Base-by-base conservation (phyloP, 2,329 filamentous ascomycete species). In the Domatiomyces globalis region DNA sequence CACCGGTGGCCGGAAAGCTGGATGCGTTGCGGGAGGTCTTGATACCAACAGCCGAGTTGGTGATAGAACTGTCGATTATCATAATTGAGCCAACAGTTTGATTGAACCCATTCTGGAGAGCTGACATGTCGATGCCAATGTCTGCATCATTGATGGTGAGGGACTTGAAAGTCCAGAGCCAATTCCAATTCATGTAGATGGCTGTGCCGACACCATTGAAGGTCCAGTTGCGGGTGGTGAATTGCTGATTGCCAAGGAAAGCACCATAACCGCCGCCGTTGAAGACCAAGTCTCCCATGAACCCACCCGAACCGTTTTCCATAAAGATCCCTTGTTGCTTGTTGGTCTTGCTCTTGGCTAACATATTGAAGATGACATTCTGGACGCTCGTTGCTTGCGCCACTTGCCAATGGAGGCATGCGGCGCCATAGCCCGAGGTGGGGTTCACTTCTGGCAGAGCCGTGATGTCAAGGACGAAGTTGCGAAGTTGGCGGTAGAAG, bases 111-210 rank as follows among this genome's bases (percentile, higher is more conserved):
- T 79, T 77, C 12, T 50, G 27, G 6, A 58, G 46, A 59, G 77
- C 78, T 49, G 83, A 78, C 80, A 94, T 87, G 68, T 94, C 84
- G 56, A 94, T 72, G 51, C 85, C 87, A 42, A 89, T 69, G n/a
- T 73, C 70, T 64, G 83, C 86, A 64, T 83, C 80, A 66, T 87
- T 81, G 68, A 94, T 85, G 45, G 71, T 76, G 39, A 94, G 60
- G 36, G 79, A 84, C 65, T 90, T 87, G 69, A 92, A 79, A 45
- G 83, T 80, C 83, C 85, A 94, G 17, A 81, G 73, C 87, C 87
- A 94, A 71, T 90, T 86, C 87, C 87, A 94, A 73, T 88, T 88
- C 81, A 92, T 84, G 70, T 79, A 87, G 57, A 94, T 80, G 55
- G 85, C 87, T 1, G 86, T 94, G 63, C 86, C 77, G 72, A 85